These are phyloP conservation scores for Sarocladium kiliense DNA, from an alignment of 2,329 filamentous ascomycete genomes.

Conservation along the genomic window DNA sequence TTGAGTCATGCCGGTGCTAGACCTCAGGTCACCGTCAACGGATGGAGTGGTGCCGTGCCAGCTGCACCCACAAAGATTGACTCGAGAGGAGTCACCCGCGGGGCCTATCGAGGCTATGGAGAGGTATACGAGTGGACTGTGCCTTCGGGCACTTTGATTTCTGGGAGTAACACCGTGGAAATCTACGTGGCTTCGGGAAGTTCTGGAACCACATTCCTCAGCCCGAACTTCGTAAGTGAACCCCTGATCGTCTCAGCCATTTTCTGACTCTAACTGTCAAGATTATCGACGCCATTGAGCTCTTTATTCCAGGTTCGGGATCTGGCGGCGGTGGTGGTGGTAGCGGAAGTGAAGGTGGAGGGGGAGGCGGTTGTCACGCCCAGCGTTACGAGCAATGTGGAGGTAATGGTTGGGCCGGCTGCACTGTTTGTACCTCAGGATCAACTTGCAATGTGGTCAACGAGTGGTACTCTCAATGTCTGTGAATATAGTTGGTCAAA, in stretches of 20 bases:
- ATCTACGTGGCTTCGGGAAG: conserved; percentile 56
- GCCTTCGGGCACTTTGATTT: conserved; percentile 51
- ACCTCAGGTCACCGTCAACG: conserved; percentile 53
- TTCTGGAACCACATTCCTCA: conserved; percentile 47
- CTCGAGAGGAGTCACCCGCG: conserved; percentile 59
- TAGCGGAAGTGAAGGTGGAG: background rate
- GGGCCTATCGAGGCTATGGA: conserved; percentile 58
- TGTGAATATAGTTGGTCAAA: background rate
- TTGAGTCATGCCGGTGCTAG: conserved; percentile 55
- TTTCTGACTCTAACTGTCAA: background rate
- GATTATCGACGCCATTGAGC: conserved; percentile 2
- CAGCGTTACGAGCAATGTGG: background rate
- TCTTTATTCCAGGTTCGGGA: background rate
- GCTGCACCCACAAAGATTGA: conserved; percentile 57
- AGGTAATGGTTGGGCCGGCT: background rate
- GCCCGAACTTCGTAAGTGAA: conserved; percentile 45
- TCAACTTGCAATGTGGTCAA: background rate
- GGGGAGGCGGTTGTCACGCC: background rate
- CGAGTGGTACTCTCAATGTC: background rate
- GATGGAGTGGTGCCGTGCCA: conserved; percentile 42
- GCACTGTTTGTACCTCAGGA: background rate
- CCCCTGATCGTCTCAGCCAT: background rate
- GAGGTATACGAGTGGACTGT: conserved; percentile 61
- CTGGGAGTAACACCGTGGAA: conserved; percentile 59
- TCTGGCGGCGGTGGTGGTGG: background rate